A percentile compares a stretch with the other conserved stretches of the same genome.
Evolutionary conservation across 768 basidiomycete genomes (phyloP).

Genomic region (Lepiota venenata): DNA sequence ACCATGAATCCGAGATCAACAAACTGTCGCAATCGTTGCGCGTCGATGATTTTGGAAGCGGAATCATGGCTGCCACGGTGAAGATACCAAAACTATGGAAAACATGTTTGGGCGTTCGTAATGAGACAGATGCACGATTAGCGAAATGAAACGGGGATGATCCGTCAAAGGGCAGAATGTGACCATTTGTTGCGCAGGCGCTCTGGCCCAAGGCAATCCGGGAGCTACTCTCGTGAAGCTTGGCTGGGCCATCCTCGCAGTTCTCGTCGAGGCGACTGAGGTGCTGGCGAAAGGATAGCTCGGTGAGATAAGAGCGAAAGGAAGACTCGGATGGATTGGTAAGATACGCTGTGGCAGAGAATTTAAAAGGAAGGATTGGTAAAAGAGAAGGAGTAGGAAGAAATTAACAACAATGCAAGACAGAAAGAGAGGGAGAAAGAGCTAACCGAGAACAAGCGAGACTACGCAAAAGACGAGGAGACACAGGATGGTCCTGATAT

Average conservation of each 20-base stretch:
- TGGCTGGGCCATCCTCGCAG: slow-evolving; percentile 41
- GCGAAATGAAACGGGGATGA: slow-evolving; percentile 76
- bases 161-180: slow-evolving; percentile 10
- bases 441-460: slow-evolving; percentile 68
- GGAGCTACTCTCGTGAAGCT: slow-evolving; percentile 25
- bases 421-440: slow-evolving; percentile 14
- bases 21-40: slow-evolving; percentile 41
- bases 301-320: slow-evolving; percentile 94
- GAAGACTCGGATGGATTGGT: slow-evolving; percentile 94
- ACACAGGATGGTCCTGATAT: slow-evolving; percentile 69
- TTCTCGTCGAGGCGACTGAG: slow-evolving; percentile 79
- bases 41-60: slow-evolving; percentile 40
- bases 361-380: slow-evolving; percentile 11
- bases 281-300: slow-evolving; percentile 94
- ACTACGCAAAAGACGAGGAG: slow-evolving; percentile 66
- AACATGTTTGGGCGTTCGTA: slow-evolving; percentile 87
- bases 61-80: slow-evolving; percentile 77
- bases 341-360: slow-evolving; percentile 68
- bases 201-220: slow-evolving; percentile 29
- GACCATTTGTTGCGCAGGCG: neutral
- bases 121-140: slow-evolving; percentile 87
- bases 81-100: slow-evolving; percentile 87
- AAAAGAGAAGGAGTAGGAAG: slow-evolving; percentile 14
- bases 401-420: slow-evolving; percentile 12
- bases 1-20: slow-evolving; percentile 78